Evolutionary conservation across 1,284 basidiomycete species (phyloP).

Genomic region (Porodaedalea pini): DNA sequence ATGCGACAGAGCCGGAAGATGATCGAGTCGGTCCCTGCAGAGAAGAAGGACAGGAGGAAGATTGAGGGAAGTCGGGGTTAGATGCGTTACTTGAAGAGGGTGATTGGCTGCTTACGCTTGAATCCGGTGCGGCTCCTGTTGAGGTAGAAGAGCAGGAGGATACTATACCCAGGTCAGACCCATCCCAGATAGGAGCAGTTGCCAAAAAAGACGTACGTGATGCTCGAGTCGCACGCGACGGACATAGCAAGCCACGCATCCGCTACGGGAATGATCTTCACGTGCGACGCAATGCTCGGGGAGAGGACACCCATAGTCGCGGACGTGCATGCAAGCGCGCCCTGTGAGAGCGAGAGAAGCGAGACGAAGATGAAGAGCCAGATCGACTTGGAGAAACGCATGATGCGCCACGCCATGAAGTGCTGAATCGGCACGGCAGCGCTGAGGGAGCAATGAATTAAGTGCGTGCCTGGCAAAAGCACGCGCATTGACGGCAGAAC

Average conservation of each 20-base stretch:
- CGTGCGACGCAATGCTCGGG: slow-evolving; percentile 23
- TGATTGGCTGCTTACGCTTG: slow-evolving; percentile 7
- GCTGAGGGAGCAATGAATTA: slow-evolving; percentile 22
- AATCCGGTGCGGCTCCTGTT: slow-evolving; percentile 18
- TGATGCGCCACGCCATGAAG: slow-evolving; percentile 35
- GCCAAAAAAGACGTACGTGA: slow-evolving; percentile 20
- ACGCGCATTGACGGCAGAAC: neutral
- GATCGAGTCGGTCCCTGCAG: slow-evolving; percentile 17
- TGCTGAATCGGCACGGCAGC: slow-evolving; percentile 35
- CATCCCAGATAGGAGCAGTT: neutral
- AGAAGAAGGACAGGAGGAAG: neutral
- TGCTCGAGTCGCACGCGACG: slow-evolving; percentile 21
- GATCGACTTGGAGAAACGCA: slow-evolving; percentile 28
- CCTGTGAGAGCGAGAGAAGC: slow-evolving; percentile 27
- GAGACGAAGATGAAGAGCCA: slow-evolving; percentile 27
- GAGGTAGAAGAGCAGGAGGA: slow-evolving; percentile 11
- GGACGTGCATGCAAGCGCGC: slow-evolving; percentile 21
- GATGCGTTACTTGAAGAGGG: too few relatives aligned
- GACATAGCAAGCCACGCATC: slow-evolving; percentile 24
- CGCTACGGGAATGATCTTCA: slow-evolving; percentile 22
- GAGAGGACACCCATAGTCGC: slow-evolving; percentile 23
- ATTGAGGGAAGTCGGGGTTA: neutral
- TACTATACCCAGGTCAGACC: neutral
- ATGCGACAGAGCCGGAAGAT: slow-evolving; percentile 14
- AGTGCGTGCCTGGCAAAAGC: neutral